Evolutionary conservation across 495 filamentous ascomycete genomes (phyloP).

Genomic region (Xylaria castorea): DNA sequence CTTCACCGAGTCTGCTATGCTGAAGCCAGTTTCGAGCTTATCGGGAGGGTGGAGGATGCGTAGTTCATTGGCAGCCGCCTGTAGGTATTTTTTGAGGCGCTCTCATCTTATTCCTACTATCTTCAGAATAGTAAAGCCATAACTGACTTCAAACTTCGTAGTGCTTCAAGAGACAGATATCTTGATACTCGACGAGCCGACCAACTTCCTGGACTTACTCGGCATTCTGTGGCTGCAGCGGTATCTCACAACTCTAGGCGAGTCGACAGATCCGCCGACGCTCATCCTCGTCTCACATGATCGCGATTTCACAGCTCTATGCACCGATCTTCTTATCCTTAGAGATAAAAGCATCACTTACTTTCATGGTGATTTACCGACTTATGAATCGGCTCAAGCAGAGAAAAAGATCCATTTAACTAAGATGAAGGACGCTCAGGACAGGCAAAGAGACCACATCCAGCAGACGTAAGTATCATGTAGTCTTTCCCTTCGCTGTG

Average conservation of each 20-base stretch:
- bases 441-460: constrained; percentile 77
- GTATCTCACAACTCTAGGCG: constrained; percentile 58
- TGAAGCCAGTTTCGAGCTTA: constrained; percentile 63
- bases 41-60: constrained; percentile 86
- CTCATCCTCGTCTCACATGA: constrained; percentile 83
- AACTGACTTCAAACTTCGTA: not conserved
- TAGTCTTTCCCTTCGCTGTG: not conserved
- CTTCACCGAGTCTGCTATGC: constrained; percentile 65
- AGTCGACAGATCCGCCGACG: constrained; percentile 53
- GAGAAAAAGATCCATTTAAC: constrained; percentile 68
- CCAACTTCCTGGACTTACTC: constrained; percentile 82
- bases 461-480: constrained; percentile 58
- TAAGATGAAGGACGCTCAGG: constrained; percentile 81
- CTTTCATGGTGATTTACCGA: constrained; percentile 73
- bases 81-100: constrained; percentile 14
- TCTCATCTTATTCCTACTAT: not conserved
- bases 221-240: constrained; percentile 84
- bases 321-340: constrained; percentile 77
- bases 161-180: constrained; percentile 76
- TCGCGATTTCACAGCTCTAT: constrained; percentile 73
- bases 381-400: constrained; percentile 70
- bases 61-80: constrained; percentile 66
- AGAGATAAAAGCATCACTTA: constrained; percentile 69
- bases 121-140: not conserved
- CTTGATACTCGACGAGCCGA: constrained; percentile 85